Conservation (phyloP, 129 eudicot species). For the Artemisia tridentata region DNA sequence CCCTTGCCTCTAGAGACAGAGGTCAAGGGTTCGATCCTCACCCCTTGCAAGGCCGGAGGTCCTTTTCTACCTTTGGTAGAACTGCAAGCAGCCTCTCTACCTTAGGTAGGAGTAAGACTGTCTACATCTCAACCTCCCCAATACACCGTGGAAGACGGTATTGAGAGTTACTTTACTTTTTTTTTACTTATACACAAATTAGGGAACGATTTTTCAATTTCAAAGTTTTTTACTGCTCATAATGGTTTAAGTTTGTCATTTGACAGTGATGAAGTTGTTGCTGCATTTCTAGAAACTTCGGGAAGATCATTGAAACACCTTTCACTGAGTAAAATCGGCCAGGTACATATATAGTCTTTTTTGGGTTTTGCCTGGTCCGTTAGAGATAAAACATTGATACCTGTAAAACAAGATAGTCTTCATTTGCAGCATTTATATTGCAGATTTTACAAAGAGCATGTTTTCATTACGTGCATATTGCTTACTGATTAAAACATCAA, state of each 20-base stretch:
- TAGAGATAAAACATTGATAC: not conserved
- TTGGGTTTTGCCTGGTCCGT: no score
- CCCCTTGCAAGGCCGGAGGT: no score
- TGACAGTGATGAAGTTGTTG: slow-evolving; percentile 75
- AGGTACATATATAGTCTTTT: slow-evolving; percentile 33
- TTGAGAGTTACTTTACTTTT: no score
- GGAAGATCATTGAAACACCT: slow-evolving; percentile 57
- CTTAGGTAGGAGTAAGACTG: no score
- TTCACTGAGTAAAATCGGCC: slow-evolving; percentile 44
- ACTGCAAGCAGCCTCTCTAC: no score
- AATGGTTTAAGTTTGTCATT: slow-evolving; percentile 15
- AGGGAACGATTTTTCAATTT: not conserved
- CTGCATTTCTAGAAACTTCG: slow-evolving; percentile 63
- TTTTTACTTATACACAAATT: no score
- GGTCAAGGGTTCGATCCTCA: no score
- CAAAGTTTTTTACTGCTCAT: not conserved
- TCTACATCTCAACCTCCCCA: no score
- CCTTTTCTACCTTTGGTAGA: no score
- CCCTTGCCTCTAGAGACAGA: no score
- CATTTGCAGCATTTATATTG: slow-evolving; percentile 5
- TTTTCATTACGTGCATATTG: slow-evolving; percentile 1
- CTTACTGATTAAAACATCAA: not conserved
- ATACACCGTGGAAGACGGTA: no score
- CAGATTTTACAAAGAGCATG: not conserved
- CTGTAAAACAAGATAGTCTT: not conserved